Base-by-base conservation (phyloP, 2,329 filamentous ascomycete genomes). In the Cytospora chrysosperma region DNA sequence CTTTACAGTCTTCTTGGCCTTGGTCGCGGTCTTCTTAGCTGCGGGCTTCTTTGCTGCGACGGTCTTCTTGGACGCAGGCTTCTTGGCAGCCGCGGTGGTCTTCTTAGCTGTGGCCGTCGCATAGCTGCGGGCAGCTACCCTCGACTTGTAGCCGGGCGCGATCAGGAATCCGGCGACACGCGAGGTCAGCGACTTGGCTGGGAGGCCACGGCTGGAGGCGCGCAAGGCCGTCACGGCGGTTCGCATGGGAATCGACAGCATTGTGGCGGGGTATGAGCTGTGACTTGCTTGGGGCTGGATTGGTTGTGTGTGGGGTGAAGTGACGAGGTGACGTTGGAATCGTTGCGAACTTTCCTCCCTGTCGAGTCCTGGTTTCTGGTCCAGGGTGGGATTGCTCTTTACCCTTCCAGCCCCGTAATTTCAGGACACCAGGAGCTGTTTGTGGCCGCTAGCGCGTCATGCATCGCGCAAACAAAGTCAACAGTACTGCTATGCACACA, bases 1-100 rank as follows among this genome's bases (percentile, higher is more conserved):
- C 68, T 73, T 70, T 8, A 70, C 67, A 50, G 71, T 73, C 56
- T 67, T 66, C 68, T 69, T 68, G 43, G 68, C 49, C 62, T 47
- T 59, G 54, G 63, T 30, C 12, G 58, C 51, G n/a, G 67, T 51
- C 51, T 69, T 69, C 62, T 65, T 71, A 26, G 66, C 49, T n/a
- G 67, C 55, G 19, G 68, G 59, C 67, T 68, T 28, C 63, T 40
- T 61, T 66, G 56, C 50, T 55, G 59, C 32, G 7, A 15, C 40
- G 4, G 67, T 34, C 58, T 69, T 69, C 63, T 66, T 71, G 34
- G 66, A 51, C 30, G 68, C 59, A 15, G 68, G 56, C 66, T 69
- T 67, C 67, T 71, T 72, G 56, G 69, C 68, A 52, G 69, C 65
- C 26, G 67, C 58, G 37, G 57, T 51, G 53, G 57, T 55, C 59